phyloP scores from a whole-genome alignment of 2,329 filamentous ascomycete genomes.

The Cordyceps cicadae region DNA sequence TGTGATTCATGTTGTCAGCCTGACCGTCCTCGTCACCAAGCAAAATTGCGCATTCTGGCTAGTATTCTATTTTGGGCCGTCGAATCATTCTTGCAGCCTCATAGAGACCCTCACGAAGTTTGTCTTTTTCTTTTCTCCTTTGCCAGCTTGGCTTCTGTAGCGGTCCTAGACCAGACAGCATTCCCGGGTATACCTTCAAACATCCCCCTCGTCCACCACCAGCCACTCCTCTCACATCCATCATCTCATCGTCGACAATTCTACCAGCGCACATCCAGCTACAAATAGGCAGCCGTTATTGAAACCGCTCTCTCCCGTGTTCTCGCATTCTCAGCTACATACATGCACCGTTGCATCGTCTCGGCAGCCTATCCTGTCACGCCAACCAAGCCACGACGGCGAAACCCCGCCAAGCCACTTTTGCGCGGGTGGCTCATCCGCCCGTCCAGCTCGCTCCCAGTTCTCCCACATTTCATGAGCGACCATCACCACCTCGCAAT shows the following conservation, averaged over 20 bases:
- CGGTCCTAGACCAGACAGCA: too few species aligned
- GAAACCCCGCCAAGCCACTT: slow-evolving; percentile 7
- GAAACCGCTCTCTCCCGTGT: too few species aligned
- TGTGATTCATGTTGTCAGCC: neutral
- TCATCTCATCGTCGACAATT: neutral
- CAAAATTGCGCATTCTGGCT: neutral
- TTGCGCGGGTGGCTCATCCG: neutral
- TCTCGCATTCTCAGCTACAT: neutral
- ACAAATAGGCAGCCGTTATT: neutral
- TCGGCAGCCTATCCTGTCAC: neutral
- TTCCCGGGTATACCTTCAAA: neutral
- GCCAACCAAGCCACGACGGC: neutral
- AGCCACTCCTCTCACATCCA: neutral
- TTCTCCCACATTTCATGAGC: neutral
- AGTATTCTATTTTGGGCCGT: neutral
- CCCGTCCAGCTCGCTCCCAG: neutral
- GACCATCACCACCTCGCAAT: neutral
- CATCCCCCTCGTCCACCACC: too few species aligned
- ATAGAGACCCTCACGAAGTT: neutral
- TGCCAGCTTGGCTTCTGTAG: too few species aligned
- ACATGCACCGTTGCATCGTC: neutral
- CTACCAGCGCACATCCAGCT: neutral
- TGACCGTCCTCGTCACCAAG: neutral
- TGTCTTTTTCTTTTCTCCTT: neutral
- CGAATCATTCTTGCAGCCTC: neutral